phyloP scores from a whole-genome alignment of 768 basidiomycete genomes.

The Boletus pseudo-olivaceus region DNA sequence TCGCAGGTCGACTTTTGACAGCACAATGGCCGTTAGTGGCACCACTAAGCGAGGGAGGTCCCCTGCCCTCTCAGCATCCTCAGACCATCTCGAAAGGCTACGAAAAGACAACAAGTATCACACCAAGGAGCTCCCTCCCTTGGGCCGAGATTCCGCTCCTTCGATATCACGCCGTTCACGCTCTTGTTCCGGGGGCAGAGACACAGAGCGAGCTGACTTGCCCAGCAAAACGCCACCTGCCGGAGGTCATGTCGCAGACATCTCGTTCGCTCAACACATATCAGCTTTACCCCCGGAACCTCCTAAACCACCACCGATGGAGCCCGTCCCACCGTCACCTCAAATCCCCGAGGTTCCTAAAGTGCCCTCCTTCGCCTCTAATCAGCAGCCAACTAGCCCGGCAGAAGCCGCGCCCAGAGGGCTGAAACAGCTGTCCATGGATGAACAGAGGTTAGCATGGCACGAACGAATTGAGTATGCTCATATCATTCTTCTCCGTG shows the following conservation, averaged over 20 bases:
- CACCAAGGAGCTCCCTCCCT: not conserved
- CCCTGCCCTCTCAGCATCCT: slow-evolving; percentile 23
- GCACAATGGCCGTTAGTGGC: slow-evolving; percentile 1
- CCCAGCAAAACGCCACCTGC: slow-evolving; percentile 1
- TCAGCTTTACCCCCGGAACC: slow-evolving; percentile 13
- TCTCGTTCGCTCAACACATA: not conserved
- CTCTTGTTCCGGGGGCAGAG: slow-evolving; percentile 9
- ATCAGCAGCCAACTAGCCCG: slow-evolving; percentile 5
- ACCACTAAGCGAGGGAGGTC: slow-evolving; percentile 17
- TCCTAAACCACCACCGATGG: slow-evolving; percentile 12
- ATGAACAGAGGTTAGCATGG: slow-evolving; percentile 39
- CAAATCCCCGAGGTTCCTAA: slow-evolving; percentile 17
- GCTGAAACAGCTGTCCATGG: slow-evolving; percentile 26
- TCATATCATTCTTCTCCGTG: not conserved
- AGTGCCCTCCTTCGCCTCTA: slow-evolving; percentile 17
- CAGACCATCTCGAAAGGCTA: slow-evolving; percentile 26
- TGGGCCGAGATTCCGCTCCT: slow-evolving; percentile 7
- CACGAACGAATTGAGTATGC: slow-evolving; percentile 40
- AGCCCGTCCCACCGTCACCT: slow-evolving; percentile 20
- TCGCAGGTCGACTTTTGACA: slow-evolving; percentile 14
- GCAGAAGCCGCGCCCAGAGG: slow-evolving; percentile 1
- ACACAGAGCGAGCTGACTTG: not conserved
- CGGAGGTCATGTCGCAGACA: not conserved
- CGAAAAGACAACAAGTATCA: slow-evolving; percentile 15
- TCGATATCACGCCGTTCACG: slow-evolving; percentile 6